phyloP scores from a whole-genome alignment of 345 rosid species.

The Ceriops tagal region DNA sequence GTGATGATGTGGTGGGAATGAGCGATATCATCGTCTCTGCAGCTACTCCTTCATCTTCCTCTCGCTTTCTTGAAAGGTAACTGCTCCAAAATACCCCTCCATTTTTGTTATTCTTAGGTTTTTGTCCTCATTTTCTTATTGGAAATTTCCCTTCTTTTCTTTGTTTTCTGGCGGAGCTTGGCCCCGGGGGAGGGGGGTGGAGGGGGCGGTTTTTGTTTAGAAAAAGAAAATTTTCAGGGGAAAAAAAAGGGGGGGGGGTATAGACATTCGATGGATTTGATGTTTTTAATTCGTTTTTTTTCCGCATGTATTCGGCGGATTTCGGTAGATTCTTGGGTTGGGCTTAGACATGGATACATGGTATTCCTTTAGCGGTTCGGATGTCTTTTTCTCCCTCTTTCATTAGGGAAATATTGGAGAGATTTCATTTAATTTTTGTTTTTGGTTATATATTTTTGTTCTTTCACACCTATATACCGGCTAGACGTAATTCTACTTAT shows the following conservation, averaged over 20 bases:
- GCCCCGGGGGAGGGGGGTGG: too few relatives aligned
- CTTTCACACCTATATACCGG: neutral
- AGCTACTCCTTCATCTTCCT: conserved; percentile 16
- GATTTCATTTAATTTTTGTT: conserved; percentile 7
- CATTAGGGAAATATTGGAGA: conserved; percentile 28
- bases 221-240: neutral
- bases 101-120: neutral
- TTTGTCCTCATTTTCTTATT: conserved; percentile 1
- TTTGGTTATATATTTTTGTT: neutral
- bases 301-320: conserved; percentile 53
- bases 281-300: conserved; percentile 36
- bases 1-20: conserved; percentile 30
- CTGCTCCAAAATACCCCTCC: conserved; percentile 28
- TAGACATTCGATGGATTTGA: conserved; percentile 38
- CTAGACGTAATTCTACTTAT: neutral
- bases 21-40: conserved; percentile 25
- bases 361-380: conserved; percentile 43
- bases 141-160: neutral
- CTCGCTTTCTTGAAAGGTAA: conserved; percentile 51
- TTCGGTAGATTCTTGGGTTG: conserved; percentile 44
- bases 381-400: conserved; percentile 11
- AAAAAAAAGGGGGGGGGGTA: neutral
- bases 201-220: neutral
- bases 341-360: conserved; percentile 42
- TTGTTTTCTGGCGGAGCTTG: neutral